Percentiles rank a stretch among this genome's conserved stretches.
Conservation (phyloP, 2,329 filamentous ascomycete species). For the Emmonsiellopsis sp. region DNA sequence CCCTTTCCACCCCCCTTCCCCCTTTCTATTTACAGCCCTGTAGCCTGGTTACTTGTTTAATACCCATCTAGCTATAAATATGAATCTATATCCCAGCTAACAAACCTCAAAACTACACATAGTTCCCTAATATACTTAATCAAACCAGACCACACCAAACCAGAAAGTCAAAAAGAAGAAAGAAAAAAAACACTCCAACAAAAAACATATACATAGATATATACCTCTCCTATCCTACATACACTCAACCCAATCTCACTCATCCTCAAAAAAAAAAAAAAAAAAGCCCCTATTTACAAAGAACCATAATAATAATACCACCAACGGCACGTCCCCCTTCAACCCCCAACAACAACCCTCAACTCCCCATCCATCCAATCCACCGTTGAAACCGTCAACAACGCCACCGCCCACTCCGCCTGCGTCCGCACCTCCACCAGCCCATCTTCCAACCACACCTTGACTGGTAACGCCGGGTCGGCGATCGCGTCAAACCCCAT, state of each 20-base stretch:
- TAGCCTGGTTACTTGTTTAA: no score
- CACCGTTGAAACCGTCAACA: conserved; percentile 32
- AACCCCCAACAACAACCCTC: conserved; percentile 31
- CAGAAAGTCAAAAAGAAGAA: no score
- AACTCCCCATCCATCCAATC: conserved; percentile 40
- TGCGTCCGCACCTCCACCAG: conserved; percentile 29
- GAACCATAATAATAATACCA: background rate
- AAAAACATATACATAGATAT: no score
- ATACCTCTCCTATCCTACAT: no score
- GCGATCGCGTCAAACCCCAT: background rate
- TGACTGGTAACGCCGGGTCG: conserved; percentile 18
- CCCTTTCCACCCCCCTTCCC: background rate
- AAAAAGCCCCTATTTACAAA: background rate
- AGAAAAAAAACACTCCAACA: background rate
- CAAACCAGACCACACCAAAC: no score
- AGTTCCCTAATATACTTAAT: no score
- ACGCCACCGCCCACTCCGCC: conserved; percentile 35
- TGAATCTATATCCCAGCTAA: no score
- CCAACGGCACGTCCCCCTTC: conserved; percentile 6
- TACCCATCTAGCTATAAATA: no score
- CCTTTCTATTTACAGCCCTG: no score
- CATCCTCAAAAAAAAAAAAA: background rate
- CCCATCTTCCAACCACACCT: conserved; percentile 34
- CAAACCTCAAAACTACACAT: no score
- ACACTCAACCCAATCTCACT: background rate